These are phyloP conservation scores for Trametes gibbosa DNA, from an alignment of 768 basidiomycete species.

Conservation along the genomic window DNA sequence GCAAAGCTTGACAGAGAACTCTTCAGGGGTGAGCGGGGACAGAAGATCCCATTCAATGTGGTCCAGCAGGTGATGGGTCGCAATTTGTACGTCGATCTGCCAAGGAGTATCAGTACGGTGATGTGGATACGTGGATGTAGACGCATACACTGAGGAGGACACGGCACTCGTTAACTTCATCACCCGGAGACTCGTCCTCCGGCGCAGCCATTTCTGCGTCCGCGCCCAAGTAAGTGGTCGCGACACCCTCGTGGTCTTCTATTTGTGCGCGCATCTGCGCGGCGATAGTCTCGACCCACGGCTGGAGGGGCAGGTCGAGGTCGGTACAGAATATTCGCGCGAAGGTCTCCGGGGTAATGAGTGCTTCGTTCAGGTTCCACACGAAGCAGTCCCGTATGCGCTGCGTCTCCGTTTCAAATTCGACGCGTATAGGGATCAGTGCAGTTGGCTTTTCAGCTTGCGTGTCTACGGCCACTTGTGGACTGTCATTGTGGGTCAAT, in stretches of 20 bases:
- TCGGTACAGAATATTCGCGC: constrained; percentile 87
- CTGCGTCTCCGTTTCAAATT: constrained; percentile 90
- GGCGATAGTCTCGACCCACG: constrained; percentile 77
- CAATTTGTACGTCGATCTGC: constrained; percentile 97
- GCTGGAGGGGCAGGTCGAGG: constrained; percentile 65
- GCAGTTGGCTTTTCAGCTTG: constrained; percentile 54
- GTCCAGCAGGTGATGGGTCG: constrained; percentile 85
- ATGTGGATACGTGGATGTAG: background rate
- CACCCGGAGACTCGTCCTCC: constrained; percentile 44
- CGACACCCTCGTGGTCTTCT: constrained; percentile 85
- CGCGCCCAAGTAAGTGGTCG: constrained; percentile 68
- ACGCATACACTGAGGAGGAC: constrained; percentile 72
- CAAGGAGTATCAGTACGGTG: constrained; percentile 1
- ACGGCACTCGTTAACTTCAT: constrained; percentile 73
- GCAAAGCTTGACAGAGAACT: constrained; percentile 77
- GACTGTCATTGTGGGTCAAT: constrained; percentile 36
- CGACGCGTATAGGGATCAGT: constrained; percentile 91
- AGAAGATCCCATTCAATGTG: constrained; percentile 99
- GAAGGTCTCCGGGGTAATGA: constrained; percentile 83
- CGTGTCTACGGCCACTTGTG: constrained; percentile 58
- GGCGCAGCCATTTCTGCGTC: constrained; percentile 52
- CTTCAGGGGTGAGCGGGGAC: constrained; percentile 86
- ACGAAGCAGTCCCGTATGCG: constrained; percentile 93
- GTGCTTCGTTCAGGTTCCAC: constrained; percentile 90
- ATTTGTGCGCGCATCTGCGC: constrained; percentile 88